phyloP scores from a whole-genome alignment of 139 green algal species.

The Chlamydomonas schloesseri region DNA sequence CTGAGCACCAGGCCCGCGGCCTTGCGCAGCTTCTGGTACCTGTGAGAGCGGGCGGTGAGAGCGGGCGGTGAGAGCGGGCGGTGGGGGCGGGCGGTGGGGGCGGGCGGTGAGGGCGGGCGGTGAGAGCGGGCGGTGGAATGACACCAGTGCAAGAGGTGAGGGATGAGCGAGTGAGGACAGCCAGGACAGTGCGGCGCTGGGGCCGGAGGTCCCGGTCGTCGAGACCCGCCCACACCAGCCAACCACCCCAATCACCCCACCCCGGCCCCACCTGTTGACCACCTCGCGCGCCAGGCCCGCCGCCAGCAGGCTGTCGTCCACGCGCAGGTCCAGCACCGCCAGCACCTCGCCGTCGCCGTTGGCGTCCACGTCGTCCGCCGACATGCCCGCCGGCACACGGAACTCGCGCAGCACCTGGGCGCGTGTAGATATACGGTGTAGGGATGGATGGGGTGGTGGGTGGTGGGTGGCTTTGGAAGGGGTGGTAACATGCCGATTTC shows the following conservation, averaged over 20 bases:
- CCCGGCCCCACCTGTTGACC: slow-evolving; percentile 82
- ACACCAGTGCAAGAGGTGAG: too few species aligned
- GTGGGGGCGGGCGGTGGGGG: too few species aligned
- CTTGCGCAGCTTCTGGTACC: slow-evolving; percentile 97
- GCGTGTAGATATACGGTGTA: background rate
- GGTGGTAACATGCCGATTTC: too few species aligned
- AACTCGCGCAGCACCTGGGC: slow-evolving; percentile 84
- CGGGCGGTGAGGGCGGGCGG: too few species aligned
- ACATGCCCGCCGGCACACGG: slow-evolving; percentile 68
- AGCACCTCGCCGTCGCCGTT: slow-evolving; percentile 91
- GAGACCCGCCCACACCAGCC: background rate
- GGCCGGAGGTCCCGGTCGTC: background rate
- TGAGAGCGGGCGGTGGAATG: too few species aligned
- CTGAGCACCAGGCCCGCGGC: slow-evolving; percentile 78
- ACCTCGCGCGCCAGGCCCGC: slow-evolving; percentile 91
- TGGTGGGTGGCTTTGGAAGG: too few species aligned
- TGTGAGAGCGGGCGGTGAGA: slow-evolving; percentile 23
- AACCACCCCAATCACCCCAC: too few species aligned
- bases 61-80: too few species aligned
- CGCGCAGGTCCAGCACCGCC: slow-evolving; percentile 91
- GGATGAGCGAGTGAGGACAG: background rate
- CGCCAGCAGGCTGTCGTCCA: slow-evolving; percentile 75
- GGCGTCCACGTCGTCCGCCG: slow-evolving; percentile 79
- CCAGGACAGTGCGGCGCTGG: too few species aligned
- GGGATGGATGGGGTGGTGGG: too few species aligned